These are phyloP conservation scores for Monosporascus sp. DNA, from an alignment of 2,329 filamentous ascomycete species.

Conservation along the genomic window DNA sequence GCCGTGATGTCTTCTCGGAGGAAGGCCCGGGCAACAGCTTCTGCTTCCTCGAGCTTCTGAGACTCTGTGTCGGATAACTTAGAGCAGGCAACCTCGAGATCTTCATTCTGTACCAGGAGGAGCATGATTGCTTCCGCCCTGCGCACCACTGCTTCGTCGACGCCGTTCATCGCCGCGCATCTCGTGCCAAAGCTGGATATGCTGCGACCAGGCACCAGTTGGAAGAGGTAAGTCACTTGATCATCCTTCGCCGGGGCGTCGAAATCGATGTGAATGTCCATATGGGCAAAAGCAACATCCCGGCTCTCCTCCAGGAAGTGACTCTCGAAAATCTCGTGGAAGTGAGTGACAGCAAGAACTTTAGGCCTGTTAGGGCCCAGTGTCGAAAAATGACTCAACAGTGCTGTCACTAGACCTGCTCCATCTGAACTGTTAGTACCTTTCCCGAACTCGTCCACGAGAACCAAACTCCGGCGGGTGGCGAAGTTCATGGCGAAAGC, in stretches of 20 bases:
- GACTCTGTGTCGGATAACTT: slow-evolving; percentile 59
- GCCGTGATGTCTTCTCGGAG: slow-evolving; percentile 38
- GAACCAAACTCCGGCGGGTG: slow-evolving; percentile 69
- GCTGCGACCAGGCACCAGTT: slow-evolving; percentile 60
- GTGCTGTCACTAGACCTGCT: slow-evolving; percentile 51
- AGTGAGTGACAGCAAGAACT: slow-evolving; percentile 58
- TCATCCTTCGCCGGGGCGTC: slow-evolving; percentile 47
- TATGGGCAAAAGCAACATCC: slow-evolving; percentile 58
- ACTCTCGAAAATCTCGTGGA: slow-evolving; percentile 67
- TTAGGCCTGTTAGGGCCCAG: slow-evolving; percentile 45
- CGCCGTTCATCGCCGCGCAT: slow-evolving; percentile 83
- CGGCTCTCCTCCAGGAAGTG: slow-evolving; percentile 47
- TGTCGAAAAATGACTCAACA: slow-evolving; percentile 51
- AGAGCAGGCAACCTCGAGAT: slow-evolving; percentile 69
- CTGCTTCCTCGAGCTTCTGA: slow-evolving; percentile 62
- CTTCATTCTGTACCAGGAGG: slow-evolving; percentile 65
- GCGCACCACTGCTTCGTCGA: slow-evolving; percentile 65
- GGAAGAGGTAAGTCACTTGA: slow-evolving; percentile 71
- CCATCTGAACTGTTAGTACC: slow-evolving; percentile 56
- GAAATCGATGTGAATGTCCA: slow-evolving; percentile 62
- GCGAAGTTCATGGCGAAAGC: slow-evolving; percentile 69
- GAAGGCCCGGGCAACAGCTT: slow-evolving; percentile 54
- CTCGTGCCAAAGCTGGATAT: slow-evolving; percentile 77
- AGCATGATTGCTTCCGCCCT: slow-evolving; percentile 70
- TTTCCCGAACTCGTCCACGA: slow-evolving; percentile 90